phyloP scores from a whole-genome alignment of 2,329 filamentous ascomycete genomes.

The Knufia fluminis region DNA sequence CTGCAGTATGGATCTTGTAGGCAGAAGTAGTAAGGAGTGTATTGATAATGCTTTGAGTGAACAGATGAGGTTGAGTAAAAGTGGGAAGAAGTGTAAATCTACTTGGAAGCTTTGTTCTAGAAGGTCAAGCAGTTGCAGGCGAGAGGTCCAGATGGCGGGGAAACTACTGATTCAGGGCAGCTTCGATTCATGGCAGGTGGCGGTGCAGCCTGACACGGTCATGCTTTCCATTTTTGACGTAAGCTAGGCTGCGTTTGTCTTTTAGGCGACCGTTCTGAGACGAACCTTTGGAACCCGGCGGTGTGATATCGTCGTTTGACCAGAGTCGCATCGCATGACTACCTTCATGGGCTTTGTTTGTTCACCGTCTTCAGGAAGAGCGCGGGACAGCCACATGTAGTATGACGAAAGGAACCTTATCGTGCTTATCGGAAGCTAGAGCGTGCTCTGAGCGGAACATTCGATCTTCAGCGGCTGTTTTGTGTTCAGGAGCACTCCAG shows the following conservation, averaged over 20 bases:
- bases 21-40: background rate
- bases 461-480: too few species aligned
- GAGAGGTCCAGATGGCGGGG: constrained; percentile 1
- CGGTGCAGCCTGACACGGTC: background rate
- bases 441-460: background rate
- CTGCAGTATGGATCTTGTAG: background rate
- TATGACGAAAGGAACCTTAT: background rate
- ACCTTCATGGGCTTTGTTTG: too few species aligned
- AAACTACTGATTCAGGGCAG: background rate
- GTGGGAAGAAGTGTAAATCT: background rate
- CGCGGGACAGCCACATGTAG: background rate
- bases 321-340: too few species aligned
- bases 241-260: background rate
- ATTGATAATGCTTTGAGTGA: background rate
- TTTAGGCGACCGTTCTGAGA: background rate
- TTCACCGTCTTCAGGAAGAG: too few species aligned
- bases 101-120: background rate
- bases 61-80: background rate
- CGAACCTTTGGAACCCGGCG: background rate
- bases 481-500: too few species aligned
- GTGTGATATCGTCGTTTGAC: background rate
- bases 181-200: background rate
- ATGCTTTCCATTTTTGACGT: background rate
- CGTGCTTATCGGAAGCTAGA: background rate
- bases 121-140: constrained; percentile 1